These are phyloP conservation scores for Carnegiea gigantea DNA, from an alignment of 179 eudicot species.

Conservation along the genomic window DNA sequence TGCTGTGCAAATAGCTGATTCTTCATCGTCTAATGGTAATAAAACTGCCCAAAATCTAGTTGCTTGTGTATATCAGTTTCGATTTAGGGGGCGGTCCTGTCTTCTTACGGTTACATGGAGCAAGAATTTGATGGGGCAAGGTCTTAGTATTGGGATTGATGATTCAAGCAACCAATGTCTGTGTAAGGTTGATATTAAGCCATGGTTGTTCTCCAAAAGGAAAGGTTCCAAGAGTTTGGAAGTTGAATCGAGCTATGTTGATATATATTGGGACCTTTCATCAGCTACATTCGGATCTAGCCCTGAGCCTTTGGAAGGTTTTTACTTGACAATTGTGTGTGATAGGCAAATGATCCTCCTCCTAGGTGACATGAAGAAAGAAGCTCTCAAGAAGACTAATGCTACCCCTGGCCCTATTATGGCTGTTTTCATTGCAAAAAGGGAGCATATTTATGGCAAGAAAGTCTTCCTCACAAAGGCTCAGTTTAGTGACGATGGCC, in stretches of 20 bases:
- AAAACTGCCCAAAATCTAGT: constrained; percentile 70
- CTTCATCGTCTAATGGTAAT: constrained; percentile 57
- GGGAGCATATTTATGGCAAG: constrained; percentile 72
- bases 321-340: constrained; percentile 56
- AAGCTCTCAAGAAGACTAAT: constrained; percentile 57
- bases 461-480: constrained; percentile 54
- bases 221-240: constrained; percentile 62
- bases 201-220: constrained; percentile 73
- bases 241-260: constrained; percentile 51
- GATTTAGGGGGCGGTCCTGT: constrained; percentile 50
- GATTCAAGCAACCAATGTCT: constrained; percentile 49
- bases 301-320: constrained; percentile 71
- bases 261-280: constrained; percentile 72
- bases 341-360: constrained; percentile 55
- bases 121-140: constrained; percentile 81
- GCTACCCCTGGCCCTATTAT: constrained; percentile 32
- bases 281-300: constrained; percentile 70
- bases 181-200: constrained; percentile 68
- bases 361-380: constrained; percentile 72
- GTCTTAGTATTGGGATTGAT: constrained; percentile 61
- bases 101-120: constrained; percentile 66
- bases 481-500: constrained; percentile 54
- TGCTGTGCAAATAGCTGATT: constrained; percentile 79
- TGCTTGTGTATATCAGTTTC: constrained; percentile 64
- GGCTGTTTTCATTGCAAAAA: constrained; percentile 52